Percentiles rank a stretch among this genome's conserved stretches.
Conservation (phyloP, 179 eudicot species). For the Nepenthes alata region DNA sequence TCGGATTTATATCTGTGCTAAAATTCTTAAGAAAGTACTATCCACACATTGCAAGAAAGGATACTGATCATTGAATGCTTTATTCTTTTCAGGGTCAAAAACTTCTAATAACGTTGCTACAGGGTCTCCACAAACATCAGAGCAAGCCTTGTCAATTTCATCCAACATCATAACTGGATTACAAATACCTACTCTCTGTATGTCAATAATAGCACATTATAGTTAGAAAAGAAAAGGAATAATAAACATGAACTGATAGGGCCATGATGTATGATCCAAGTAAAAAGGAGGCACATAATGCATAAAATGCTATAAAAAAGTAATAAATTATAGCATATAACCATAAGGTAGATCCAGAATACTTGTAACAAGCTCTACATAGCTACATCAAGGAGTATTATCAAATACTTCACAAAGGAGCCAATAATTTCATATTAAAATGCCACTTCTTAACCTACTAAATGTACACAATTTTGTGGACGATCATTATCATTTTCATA, state of each 20-base stretch:
- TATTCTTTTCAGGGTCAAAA: slow-evolving; percentile 97
- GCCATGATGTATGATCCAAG: not conserved
- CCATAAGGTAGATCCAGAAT: too few species aligned
- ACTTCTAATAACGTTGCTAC: slow-evolving; percentile 95
- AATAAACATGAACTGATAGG: not conserved
- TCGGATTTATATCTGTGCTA: too few species aligned
- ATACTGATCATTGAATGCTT: slow-evolving; percentile 93
- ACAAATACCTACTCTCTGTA: slow-evolving; percentile 76
- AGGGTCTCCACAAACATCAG: slow-evolving; percentile 98
- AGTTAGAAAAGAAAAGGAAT: not conserved
- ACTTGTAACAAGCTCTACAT: too few species aligned
- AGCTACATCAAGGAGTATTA: too few species aligned
- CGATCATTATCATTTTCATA: too few species aligned
- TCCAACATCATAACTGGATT: slow-evolving; percentile 98
- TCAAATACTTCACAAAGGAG: not conserved
- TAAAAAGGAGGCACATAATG: not conserved
- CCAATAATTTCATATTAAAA: too few species aligned
- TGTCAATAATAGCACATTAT: slow-evolving; percentile 8
- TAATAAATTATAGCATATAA: too few species aligned
- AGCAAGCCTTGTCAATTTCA: slow-evolving; percentile 96
- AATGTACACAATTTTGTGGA: too few species aligned
- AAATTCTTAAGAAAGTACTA: too few species aligned
- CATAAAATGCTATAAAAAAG: too few species aligned
- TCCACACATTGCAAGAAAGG: slow-evolving; percentile 21
- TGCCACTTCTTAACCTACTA: too few species aligned